A percentile compares a stretch with the other conserved stretches of the same genome.
These are phyloP conservation scores for Alternaria viburni DNA, from an alignment of 2,329 filamentous ascomycete genomes.

Conservation along the genomic window DNA sequence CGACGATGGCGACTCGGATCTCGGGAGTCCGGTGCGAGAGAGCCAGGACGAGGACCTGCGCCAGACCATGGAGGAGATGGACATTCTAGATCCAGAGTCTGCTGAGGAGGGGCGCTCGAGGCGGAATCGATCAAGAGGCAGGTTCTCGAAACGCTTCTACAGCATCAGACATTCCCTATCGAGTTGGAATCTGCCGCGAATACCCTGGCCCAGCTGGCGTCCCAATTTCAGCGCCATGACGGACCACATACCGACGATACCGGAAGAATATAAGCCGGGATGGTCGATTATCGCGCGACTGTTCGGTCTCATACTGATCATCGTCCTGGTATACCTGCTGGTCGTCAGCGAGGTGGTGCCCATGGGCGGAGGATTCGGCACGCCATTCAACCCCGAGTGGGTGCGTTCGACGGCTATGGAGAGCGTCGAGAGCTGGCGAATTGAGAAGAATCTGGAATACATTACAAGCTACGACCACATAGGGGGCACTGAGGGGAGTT, in stretches of 20 bases:
- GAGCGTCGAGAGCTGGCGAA: slow-evolving; percentile 69
- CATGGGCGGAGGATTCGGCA: slow-evolving; percentile 62
- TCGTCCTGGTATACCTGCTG: slow-evolving; percentile 80
- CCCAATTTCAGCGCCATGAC: slow-evolving; percentile 35
- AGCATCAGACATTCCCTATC: slow-evolving; percentile 64
- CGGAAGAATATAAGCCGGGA: slow-evolving; percentile 59
- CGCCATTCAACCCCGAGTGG: slow-evolving; percentile 83
- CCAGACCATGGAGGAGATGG: slow-evolving; percentile 80
- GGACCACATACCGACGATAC: slow-evolving; percentile 50
- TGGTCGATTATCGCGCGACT: slow-evolving; percentile 74
- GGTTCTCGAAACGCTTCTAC: slow-evolving; percentile 63
- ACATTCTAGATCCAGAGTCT: slow-evolving; percentile 46
- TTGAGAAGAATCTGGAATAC: slow-evolving; percentile 74
- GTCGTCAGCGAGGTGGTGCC: slow-evolving; percentile 86
- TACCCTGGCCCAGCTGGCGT: slow-evolving; percentile 38
- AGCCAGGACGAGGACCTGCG: slow-evolving; percentile 65
- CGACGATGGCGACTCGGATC: slow-evolving; percentile 62
- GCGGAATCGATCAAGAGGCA: slow-evolving; percentile 40
- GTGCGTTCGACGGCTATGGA: slow-evolving; percentile 77
- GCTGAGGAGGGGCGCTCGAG: slow-evolving; percentile 39
- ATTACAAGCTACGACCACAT: slow-evolving; percentile 87
- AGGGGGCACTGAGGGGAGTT: slow-evolving; percentile 93
- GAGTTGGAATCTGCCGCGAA: slow-evolving; percentile 58
- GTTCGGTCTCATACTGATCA: slow-evolving; percentile 75
- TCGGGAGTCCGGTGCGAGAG: slow-evolving; percentile 61